A percentile compares a stretch with the other conserved stretches of the same genome.
These are phyloP conservation scores for Phaseolus lunatus DNA, from an alignment of 306 rosid species.

Conservation along the genomic window DNA sequence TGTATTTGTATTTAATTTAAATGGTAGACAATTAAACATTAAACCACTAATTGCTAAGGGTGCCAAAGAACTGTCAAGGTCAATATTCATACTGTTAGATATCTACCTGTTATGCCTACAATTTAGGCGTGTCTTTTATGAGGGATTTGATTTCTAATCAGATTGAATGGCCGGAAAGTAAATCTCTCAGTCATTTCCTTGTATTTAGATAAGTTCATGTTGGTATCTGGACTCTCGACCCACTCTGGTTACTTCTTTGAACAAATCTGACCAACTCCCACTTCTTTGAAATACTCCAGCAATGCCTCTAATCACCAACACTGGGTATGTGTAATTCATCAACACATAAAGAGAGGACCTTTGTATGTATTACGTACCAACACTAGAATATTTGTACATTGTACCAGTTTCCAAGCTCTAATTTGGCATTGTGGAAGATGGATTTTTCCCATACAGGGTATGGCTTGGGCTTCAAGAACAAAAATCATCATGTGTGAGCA, in stretches of 20 bases:
- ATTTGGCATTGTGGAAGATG: conserved; percentile 26
- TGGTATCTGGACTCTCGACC: no score
- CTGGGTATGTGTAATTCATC: neutral
- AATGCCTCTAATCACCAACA: neutral
- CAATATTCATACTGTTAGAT: neutral
- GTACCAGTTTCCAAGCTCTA: neutral
- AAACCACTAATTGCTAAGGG: neutral
- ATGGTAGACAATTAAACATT: neutral
- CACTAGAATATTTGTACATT: conserved; percentile 8
- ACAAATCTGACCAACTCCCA: neutral
- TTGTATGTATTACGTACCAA: conserved; percentile 17
- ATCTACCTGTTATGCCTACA: neutral
- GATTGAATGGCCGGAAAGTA: no score
- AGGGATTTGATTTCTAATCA: no score
- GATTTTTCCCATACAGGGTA: conserved; percentile 1
- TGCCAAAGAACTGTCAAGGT: neutral
- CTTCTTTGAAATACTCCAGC: conserved; percentile 11
- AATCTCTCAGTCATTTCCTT: no score
- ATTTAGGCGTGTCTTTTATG: neutral
- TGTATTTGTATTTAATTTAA: neutral
- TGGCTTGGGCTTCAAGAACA: conserved; percentile 8
- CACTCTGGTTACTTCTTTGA: neutral
- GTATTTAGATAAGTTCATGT: no score
- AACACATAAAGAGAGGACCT: neutral
- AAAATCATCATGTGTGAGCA: conserved; percentile 25